phyloP scores from a whole-genome alignment of 352 stramenopile genomes.

The Phytophthora foliorum region DNA sequence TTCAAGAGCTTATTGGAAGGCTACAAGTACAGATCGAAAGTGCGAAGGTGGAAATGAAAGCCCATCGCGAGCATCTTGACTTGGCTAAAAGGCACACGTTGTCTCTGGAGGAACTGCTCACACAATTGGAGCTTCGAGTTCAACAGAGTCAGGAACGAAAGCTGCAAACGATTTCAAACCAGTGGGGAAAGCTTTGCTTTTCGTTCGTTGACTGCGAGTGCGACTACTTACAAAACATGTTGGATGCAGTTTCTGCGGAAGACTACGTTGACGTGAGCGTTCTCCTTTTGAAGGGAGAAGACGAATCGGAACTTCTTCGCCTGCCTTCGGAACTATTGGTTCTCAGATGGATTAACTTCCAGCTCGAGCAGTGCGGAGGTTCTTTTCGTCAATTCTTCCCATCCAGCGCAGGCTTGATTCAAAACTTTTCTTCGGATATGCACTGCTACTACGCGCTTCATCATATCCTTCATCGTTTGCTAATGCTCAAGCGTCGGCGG shows the following conservation, averaged over 20 bases:
- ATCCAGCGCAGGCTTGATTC: constrained; percentile 50
- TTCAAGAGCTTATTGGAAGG: constrained; percentile 57
- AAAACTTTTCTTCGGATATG: constrained; percentile 81
- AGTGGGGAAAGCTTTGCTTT: constrained; percentile 71
- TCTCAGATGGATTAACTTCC: constrained; percentile 78
- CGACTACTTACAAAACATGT: constrained; percentile 69
- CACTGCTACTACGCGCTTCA: constrained; percentile 63
- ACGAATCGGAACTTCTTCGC: constrained; percentile 56
- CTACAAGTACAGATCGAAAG: constrained; percentile 68
- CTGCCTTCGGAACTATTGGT: constrained; percentile 69
- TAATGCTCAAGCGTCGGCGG: constrained; percentile 25
- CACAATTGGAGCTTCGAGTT: constrained; percentile 58
- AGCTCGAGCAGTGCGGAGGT: constrained; percentile 52
- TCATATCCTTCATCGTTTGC: constrained; percentile 56
- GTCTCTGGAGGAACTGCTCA: constrained; percentile 63
- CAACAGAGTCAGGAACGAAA: constrained; percentile 65
- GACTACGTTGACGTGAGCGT: constrained; percentile 58
- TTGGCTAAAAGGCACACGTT: constrained; percentile 69
- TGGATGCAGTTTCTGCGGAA: constrained; percentile 47
- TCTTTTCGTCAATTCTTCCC: constrained; percentile 39
- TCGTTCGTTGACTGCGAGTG: constrained; percentile 66
- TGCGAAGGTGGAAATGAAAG: constrained; percentile 52
- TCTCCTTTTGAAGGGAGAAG: constrained; percentile 64
- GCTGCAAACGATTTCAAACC: constrained; percentile 67
- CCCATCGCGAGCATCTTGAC: constrained; percentile 67